These are phyloP conservation scores for Thalassiosira ordinaria DNA, from an alignment of 352 stramenopile genomes.

Conservation along the genomic window DNA sequence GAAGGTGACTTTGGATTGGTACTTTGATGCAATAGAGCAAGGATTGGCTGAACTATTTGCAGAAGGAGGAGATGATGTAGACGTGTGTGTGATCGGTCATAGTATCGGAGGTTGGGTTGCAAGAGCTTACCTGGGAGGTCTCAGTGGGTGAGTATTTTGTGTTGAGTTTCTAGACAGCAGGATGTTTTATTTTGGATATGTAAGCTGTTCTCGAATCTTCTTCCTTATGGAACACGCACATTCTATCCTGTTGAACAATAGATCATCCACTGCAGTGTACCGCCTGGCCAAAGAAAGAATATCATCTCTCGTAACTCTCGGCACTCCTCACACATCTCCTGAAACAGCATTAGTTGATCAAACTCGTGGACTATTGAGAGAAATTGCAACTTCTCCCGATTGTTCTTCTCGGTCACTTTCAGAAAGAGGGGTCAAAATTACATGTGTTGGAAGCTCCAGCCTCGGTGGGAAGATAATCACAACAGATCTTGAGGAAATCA, in stretches of 20 bases:
- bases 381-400: conserved; percentile 52
- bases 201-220: no score
- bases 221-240: no score
- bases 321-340: conserved; percentile 73
- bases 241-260: not conserved
- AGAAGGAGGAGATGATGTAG: conserved; percentile 54
- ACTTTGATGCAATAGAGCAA: conserved; percentile 79
- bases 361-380: conserved; percentile 72
- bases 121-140: conserved; percentile 71
- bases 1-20: conserved; percentile 75
- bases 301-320: conserved; percentile 76
- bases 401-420: conserved; percentile 63
- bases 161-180: no score
- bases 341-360: conserved; percentile 74
- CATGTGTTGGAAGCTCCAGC: conserved; percentile 66
- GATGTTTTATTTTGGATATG: no score
- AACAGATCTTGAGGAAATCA: conserved; percentile 70
- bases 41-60: conserved; percentile 68
- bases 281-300: conserved; percentile 45
- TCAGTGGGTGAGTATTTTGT: conserved; percentile 58
- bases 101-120: conserved; percentile 82
- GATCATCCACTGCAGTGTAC: conserved; percentile 63
- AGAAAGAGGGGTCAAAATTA: conserved; percentile 66
- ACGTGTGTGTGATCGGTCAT: conserved; percentile 78
- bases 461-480: conserved; percentile 61